Evolutionary conservation across 31 red algal genomes (phyloP).

Genomic region (Endocladia muricata): DNA sequence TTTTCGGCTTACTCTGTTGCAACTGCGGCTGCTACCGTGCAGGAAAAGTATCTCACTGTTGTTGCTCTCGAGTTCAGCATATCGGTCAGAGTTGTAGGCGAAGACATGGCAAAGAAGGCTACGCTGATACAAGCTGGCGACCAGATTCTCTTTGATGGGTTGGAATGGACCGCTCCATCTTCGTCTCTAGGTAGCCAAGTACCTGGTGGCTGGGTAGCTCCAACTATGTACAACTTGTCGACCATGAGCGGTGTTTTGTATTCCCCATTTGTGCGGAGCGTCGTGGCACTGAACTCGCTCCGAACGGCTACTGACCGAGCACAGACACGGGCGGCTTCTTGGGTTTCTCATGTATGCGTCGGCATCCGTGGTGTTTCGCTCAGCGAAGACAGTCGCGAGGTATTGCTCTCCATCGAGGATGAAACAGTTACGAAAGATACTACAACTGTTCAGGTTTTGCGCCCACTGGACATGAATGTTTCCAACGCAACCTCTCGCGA

Average conservation of each 20-base stretch:
- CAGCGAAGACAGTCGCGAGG: too few species aligned
- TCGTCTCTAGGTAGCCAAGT: conserved; percentile 3
- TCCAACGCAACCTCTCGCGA: too few species aligned
- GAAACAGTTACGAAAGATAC: too few species aligned
- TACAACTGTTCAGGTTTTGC: too few species aligned
- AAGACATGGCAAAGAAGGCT: conserved; percentile 12
- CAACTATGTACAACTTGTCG: conserved; percentile 21
- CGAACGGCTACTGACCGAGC: too few species aligned
- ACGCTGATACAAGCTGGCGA: background rate
- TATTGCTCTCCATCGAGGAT: too few species aligned
- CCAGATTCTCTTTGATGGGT: conserved; percentile 34
- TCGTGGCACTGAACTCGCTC: conserved; percentile 5
- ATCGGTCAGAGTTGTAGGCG: conserved; percentile 4
- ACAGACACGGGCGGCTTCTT: too few species aligned
- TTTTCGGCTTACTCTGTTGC: background rate
- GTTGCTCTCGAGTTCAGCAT: background rate
- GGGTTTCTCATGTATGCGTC: too few species aligned
- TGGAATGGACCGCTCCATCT: conserved; percentile 7
- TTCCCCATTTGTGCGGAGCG: background rate
- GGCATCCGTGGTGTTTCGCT: too few species aligned
- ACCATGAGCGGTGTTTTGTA: conserved; percentile 9
- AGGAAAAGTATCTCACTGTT: background rate
- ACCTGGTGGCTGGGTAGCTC: conserved; percentile 17
- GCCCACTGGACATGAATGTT: too few species aligned
- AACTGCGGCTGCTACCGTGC: background rate